phyloP scores from a whole-genome alignment of 2,329 filamentous ascomycete species.

The Sarocladium brachiariae region DNA sequence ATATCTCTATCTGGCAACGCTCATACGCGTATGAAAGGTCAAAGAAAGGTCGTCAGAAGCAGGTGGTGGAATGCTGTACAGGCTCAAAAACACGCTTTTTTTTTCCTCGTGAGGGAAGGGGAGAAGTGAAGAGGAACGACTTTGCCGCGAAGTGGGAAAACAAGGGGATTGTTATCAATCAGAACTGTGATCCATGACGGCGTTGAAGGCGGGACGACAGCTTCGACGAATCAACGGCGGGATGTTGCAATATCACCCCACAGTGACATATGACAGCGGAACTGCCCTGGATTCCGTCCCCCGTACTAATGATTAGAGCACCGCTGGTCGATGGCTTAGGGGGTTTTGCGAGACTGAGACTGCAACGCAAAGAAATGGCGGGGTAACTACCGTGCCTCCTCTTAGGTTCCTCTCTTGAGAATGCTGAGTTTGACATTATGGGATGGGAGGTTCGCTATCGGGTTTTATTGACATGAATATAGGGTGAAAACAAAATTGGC shows the following conservation, averaged over 20 bases:
- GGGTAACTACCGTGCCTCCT: background rate
- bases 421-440: constrained; percentile 8
- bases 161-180: background rate
- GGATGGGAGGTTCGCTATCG: too few species aligned
- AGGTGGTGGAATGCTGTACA: too few species aligned
- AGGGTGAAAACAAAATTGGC: too few species aligned
- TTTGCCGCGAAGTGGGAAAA: background rate
- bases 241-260: constrained; percentile 3
- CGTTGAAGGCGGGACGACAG: background rate
- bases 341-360: background rate
- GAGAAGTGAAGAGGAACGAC: background rate
- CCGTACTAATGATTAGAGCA: too few species aligned
- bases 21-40: too few species aligned
- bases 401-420: too few species aligned
- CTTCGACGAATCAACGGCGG: background rate
- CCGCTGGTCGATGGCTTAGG: too few species aligned
- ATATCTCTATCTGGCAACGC: too few species aligned
- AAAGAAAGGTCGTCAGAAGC: too few species aligned
- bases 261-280: background rate
- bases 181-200: background rate
- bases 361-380: background rate
- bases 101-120: background rate
- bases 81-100: background rate
- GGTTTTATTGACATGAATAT: too few species aligned
- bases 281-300: too few species aligned